Conservation (phyloP, 75 land plant genomes). For the Pinus albicaulis region DNA sequence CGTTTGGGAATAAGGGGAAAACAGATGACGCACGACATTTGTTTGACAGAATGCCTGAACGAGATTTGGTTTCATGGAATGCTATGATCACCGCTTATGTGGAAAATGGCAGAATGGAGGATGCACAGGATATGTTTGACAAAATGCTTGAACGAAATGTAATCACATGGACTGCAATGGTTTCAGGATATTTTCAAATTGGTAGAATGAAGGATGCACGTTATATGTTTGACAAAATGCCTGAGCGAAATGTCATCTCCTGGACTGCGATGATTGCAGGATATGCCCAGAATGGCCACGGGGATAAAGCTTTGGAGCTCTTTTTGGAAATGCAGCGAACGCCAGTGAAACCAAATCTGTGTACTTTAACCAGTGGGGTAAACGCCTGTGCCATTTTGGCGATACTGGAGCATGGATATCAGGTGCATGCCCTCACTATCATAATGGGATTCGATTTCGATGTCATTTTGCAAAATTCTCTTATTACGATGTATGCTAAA, state of each 20-base stretch:
- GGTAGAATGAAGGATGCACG: constrained; percentile 1
- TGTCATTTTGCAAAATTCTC: constrained; percentile 3
- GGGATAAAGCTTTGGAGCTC: background rate
- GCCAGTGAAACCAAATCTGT: background rate
- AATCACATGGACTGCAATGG: constrained; percentile 10
- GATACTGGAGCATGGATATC: background rate
- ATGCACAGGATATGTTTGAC: constrained; percentile 32
- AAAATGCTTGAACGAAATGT: constrained; percentile 15
- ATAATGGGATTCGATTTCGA: background rate
- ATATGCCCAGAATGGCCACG: background rate
- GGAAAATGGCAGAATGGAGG: constrained; percentile 19
- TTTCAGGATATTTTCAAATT: constrained; percentile 5
- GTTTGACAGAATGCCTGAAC: constrained; percentile 28
- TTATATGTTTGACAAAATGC: constrained; percentile 2
- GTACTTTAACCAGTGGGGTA: background rate
- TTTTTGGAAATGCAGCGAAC: background rate
- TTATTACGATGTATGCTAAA: constrained; percentile 1
- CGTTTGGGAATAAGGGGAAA: constrained; percentile 24
- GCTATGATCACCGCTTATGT: constrained; percentile 62
- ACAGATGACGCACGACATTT: constrained; percentile 29
- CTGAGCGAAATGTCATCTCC: background rate
- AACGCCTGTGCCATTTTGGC: constrained; percentile 3
- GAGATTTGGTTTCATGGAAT: constrained; percentile 60
- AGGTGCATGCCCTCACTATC: background rate
- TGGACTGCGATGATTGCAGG: background rate